phyloP scores from a whole-genome alignment of 306 rosid genomes.

The Fagus crenata region DNA sequence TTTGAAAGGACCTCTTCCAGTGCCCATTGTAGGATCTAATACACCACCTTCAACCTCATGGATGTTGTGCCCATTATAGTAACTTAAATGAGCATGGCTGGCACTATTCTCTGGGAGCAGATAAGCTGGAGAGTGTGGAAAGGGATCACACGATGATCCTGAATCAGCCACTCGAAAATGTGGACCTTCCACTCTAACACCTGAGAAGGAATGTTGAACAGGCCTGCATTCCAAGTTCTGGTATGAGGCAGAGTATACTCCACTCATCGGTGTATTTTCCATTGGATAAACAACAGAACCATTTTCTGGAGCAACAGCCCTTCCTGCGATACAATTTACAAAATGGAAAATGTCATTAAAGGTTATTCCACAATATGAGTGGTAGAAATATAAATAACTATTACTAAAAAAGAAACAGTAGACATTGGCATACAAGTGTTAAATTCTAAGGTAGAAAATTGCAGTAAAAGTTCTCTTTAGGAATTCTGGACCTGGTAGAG shows the following conservation, averaged over 20 bases:
- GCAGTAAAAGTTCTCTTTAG: neutral
- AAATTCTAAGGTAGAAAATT: neutral
- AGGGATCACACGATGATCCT: constrained; percentile 9
- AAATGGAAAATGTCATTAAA: neutral
- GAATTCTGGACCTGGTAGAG: neutral
- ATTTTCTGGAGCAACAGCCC: constrained; percentile 2
- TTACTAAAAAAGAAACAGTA: too few species aligned
- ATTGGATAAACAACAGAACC: constrained; percentile 9
- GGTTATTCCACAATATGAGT: neutral
- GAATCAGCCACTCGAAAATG: neutral
- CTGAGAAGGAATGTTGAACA: constrained; percentile 9
- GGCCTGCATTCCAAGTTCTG: constrained; percentile 12
- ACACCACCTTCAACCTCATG: neutral
- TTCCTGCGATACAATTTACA: constrained; percentile 7
- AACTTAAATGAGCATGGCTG: constrained; percentile 14
- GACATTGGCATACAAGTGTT: too few species aligned
- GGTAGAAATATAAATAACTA: neutral
- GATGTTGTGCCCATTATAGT: neutral
- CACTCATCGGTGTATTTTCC: neutral
- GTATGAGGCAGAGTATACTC: constrained; percentile 9
- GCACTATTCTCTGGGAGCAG: constrained; percentile 2
- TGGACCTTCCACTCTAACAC: constrained; percentile 7
- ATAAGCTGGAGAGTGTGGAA: neutral
- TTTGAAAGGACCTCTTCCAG: constrained; percentile 6
- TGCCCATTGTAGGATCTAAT: constrained; percentile 3